phyloP scores from a whole-genome alignment of 805 yeast species.

The Yamadazyma phyllophila region DNA sequence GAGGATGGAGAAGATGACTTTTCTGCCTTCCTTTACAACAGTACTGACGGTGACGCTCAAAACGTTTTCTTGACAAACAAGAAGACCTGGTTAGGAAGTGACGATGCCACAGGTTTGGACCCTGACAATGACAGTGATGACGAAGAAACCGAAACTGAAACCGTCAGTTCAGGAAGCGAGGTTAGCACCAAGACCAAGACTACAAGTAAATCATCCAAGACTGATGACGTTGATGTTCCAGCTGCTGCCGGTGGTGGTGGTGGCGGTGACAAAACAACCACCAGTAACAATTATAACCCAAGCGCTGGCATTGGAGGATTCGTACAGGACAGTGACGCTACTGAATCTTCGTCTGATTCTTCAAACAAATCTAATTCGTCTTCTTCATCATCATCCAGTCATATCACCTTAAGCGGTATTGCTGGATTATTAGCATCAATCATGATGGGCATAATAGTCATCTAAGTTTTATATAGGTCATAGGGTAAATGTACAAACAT shows the following conservation, averaged over 20 bases:
- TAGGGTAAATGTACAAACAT: neutral
- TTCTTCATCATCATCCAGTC: conserved; percentile 6
- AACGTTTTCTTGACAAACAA: conserved; percentile 61
- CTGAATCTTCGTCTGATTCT: conserved; percentile 12
- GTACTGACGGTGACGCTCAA: conserved; percentile 36
- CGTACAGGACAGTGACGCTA: conserved; percentile 27
- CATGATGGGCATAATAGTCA: conserved; percentile 17
- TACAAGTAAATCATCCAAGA: conserved; percentile 10
- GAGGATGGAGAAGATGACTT: conserved; percentile 47
- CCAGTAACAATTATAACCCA: conserved; percentile 11
- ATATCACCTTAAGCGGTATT: conserved; percentile 10
- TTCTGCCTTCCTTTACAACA: conserved; percentile 45
- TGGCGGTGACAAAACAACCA: conserved; percentile 4
- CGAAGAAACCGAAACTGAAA: conserved; percentile 12
- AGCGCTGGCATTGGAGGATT: conserved; percentile 35
- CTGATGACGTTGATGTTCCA: conserved; percentile 11
- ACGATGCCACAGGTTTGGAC: conserved; percentile 66
- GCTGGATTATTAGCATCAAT: conserved; percentile 20
- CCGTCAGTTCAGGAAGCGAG: conserved; percentile 19
- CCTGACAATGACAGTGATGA: conserved; percentile 38
- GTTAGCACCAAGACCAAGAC: conserved; percentile 19
- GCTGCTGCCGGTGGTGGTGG: conserved; percentile 13
- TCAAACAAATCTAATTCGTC: conserved; percentile 4
- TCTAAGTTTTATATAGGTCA: neutral
- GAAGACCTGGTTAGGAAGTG: conserved; percentile 55